These are phyloP conservation scores for Rhizopus delemar DNA, from an alignment of 371 early-diverging fungal species.

Conservation along the genomic window DNA sequence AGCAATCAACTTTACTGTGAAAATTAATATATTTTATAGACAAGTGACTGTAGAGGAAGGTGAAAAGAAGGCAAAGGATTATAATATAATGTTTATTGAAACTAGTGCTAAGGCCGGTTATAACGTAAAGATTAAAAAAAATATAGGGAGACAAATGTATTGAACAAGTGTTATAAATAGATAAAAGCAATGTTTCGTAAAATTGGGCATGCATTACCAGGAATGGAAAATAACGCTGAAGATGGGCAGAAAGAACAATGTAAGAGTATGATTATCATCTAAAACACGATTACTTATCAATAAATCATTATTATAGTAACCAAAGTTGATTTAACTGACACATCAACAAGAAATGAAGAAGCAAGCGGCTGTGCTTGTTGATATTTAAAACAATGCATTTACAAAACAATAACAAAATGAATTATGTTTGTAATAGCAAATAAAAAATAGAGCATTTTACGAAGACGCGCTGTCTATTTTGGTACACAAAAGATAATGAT, in stretches of 20 bases:
- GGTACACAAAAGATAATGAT: too few relatives aligned
- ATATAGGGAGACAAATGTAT: neutral
- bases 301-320: slow-evolving; percentile 29
- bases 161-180: slow-evolving; percentile 16
- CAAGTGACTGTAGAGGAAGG: slow-evolving; percentile 96
- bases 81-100: slow-evolving; percentile 96
- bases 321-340: slow-evolving; percentile 47
- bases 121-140: slow-evolving; percentile 56
- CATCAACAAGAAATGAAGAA: slow-evolving; percentile 37
- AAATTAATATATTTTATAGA: slow-evolving; percentile 27
- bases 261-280: slow-evolving; percentile 13
- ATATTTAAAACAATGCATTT: slow-evolving; percentile 10
- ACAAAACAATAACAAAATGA: neutral
- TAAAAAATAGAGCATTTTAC: too few relatives aligned
- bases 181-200: slow-evolving; percentile 93
- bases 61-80: slow-evolving; percentile 93
- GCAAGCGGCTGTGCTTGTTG: slow-evolving; percentile 47
- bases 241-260: slow-evolving; percentile 43
- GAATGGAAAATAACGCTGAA: slow-evolving; percentile 70
- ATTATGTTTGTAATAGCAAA: neutral
- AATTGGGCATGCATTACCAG: slow-evolving; percentile 94
- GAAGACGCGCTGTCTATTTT: too few relatives aligned
- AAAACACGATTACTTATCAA: too few relatives aligned
- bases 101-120: slow-evolving; percentile 96
- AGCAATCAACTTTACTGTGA: neutral